These are phyloP conservation scores for Chrysosphaeria jannelii DNA, from an alignment of 2,329 filamentous ascomycete genomes.

Conservation along the genomic window DNA sequence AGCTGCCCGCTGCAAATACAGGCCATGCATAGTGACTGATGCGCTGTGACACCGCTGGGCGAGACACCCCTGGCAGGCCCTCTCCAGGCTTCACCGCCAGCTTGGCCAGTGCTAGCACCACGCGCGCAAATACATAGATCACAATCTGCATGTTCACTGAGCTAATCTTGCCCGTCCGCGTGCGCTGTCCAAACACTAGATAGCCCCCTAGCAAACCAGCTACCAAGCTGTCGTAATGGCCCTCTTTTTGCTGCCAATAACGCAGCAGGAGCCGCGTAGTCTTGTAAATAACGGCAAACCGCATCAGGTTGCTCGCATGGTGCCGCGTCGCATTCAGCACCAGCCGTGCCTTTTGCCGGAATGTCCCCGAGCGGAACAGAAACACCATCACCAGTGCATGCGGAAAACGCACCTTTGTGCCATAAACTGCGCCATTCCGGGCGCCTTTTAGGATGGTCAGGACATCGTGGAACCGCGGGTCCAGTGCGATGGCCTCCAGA, in stretches of 20 bases:
- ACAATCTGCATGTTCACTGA: slow-evolving; percentile 90
- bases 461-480: slow-evolving; percentile 61
- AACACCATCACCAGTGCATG: slow-evolving; percentile 97
- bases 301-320: slow-evolving; percentile 73
- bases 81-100: slow-evolving; percentile 38
- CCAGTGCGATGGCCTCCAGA: slow-evolving; percentile 51
- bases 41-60: slow-evolving; percentile 13
- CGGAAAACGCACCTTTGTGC: slow-evolving; percentile 89
- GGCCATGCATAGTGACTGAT: slow-evolving; percentile 62
- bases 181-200: slow-evolving; percentile 50
- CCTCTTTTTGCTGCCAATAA: slow-evolving; percentile 27
- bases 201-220: slow-evolving; percentile 77
- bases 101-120: slow-evolving; percentile 57
- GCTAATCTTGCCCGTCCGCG: slow-evolving; percentile 35
- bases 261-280: slow-evolving; percentile 45
- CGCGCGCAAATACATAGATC: slow-evolving; percentile 88
- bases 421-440: slow-evolving; percentile 91
- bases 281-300: slow-evolving; percentile 84
- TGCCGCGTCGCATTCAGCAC: slow-evolving; percentile 66
- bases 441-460: slow-evolving; percentile 72
- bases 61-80: slow-evolving; percentile 19
- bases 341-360: slow-evolving; percentile 48
- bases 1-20: slow-evolving; percentile 66
- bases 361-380: slow-evolving; percentile 77
- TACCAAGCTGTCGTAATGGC: slow-evolving; percentile 57